These are phyloP conservation scores for Pecoramyces ruminantium DNA, from an alignment of 192 early-diverging fungal species.

Conservation along the genomic window DNA sequence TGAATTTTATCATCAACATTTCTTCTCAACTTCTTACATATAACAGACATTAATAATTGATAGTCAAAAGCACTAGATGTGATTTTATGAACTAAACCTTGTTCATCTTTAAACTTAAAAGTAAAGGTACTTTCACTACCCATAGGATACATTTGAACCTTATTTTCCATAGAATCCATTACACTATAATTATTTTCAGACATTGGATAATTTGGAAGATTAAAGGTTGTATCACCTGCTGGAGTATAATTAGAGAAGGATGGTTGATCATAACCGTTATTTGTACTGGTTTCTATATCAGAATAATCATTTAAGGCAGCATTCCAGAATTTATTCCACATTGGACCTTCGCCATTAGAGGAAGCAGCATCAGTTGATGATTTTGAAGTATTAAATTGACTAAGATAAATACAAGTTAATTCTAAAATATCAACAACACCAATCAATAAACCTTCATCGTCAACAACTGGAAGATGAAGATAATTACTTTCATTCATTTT, in stretches of 20 bases:
- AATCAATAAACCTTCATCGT: conserved; percentile 36
- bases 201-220: not conserved
- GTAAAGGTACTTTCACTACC: not conserved
- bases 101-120: conserved; percentile 65
- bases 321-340: conserved; percentile 70
- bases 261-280: not conserved
- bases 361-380: not conserved
- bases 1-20: conserved; percentile 20
- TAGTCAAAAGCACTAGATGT: conserved; percentile 42
- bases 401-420: conserved; percentile 64
- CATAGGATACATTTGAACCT: not conserved
- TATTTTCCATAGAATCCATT: conserved; percentile 32
- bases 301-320: conserved; percentile 35
- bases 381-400: conserved; percentile 51
- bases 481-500: conserved; percentile 79
- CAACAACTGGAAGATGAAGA: conserved; percentile 66
- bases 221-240: not conserved
- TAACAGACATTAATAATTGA: conserved; percentile 34
- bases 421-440: conserved; percentile 70
- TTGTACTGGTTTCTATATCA: conserved; percentile 1
- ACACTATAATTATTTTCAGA: conserved; percentile 39
- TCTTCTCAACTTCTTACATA: conserved; percentile 17
- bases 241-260: not conserved
- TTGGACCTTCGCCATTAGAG: conserved; percentile 20
- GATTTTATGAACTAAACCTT: conserved; percentile 59